Evolutionary conservation across 257 asterid genomes (phyloP).

Genomic region (Nicotiana noctiflora): DNA sequence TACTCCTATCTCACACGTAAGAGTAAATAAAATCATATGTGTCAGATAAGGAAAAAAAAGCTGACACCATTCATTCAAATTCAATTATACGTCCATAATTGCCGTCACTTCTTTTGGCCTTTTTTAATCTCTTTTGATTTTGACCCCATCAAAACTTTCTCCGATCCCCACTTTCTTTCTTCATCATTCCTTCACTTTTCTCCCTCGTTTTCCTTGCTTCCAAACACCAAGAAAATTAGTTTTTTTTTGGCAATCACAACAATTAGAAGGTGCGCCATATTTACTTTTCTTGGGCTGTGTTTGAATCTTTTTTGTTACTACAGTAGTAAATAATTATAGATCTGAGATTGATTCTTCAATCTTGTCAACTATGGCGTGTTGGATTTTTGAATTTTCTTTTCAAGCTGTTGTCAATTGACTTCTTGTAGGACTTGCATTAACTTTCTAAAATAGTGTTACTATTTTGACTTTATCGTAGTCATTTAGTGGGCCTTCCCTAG

Average conservation of each 20-base stretch:
- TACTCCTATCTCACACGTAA: background rate
- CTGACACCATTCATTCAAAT: background rate
- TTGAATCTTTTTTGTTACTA: background rate
- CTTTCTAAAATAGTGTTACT: background rate
- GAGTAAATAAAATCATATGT: background rate
- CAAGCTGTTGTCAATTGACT: background rate
- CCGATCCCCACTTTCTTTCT: slow-evolving; percentile 12
- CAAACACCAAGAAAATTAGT: background rate
- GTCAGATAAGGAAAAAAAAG: background rate
- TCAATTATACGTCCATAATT: slow-evolving; percentile 19
- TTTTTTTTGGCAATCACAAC: background rate
- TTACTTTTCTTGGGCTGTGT: background rate
- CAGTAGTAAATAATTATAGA: background rate
- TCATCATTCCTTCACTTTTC: background rate
- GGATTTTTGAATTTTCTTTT: background rate
- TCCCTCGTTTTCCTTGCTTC: background rate
- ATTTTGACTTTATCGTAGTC: slow-evolving; percentile 6
- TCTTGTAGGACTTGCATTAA: background rate
- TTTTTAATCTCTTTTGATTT: background rate
- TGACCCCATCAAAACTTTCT: slow-evolving; percentile 14
- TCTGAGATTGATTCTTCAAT: slow-evolving; percentile 1
- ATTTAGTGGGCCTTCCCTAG: background rate
- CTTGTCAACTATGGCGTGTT: background rate
- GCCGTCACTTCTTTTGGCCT: slow-evolving; percentile 14
- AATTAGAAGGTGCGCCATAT: background rate